A percentile compares a stretch with the other conserved stretches of the same genome.
phyloP scores from a whole-genome alignment of 805 yeast species.

The Blastobotrys robertii region DNA sequence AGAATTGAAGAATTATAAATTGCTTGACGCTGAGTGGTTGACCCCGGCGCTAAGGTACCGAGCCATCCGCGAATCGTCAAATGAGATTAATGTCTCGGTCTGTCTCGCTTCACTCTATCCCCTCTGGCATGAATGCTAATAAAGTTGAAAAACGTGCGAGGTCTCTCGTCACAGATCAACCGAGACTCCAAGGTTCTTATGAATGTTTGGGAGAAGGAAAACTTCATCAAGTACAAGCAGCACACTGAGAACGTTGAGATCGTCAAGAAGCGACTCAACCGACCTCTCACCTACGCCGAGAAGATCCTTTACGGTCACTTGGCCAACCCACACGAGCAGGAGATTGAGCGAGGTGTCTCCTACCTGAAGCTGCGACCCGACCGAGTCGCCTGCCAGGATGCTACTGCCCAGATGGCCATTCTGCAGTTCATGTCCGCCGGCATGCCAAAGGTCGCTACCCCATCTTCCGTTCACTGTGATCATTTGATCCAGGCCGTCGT shows the following conservation, averaged over 20 bases:
- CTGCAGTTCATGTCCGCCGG: conserved; percentile 96
- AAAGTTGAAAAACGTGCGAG: not conserved
- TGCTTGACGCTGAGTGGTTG: too few relatives aligned
- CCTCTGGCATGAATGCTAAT: too few relatives aligned
- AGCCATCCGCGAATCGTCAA: too few relatives aligned
- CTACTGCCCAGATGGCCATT: conserved; percentile 97
- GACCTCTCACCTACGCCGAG: conserved; percentile 94
- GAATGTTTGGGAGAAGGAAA: conserved; percentile 51
- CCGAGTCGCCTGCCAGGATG: conserved; percentile 98
- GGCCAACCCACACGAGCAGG: conserved; percentile 84
- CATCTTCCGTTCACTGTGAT: conserved; percentile 95
- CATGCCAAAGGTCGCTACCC: conserved; percentile 82
- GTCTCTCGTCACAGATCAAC: conserved; percentile 24
- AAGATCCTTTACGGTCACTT: conserved; percentile 91
- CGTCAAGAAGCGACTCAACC: conserved; percentile 67
- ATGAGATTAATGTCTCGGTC: too few relatives aligned
- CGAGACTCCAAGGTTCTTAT: conserved; percentile 69
- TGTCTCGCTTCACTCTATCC: too few relatives aligned
- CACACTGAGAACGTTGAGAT: conserved; percentile 81
- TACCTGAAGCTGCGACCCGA: conserved; percentile 94
- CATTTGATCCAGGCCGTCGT: conserved; percentile 93
- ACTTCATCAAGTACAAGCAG: conserved; percentile 86
- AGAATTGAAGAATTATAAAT: too few relatives aligned
- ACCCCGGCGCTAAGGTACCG: too few relatives aligned
- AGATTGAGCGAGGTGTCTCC: conserved; percentile 76